Percentiles rank a stretch among this genome's conserved stretches.
Conservation (phyloP, 164 flowering plant species). For the Vitis vinifera region ASM3070453v1 NC_081810.1:5533501-5534000, state of each 20-base stretch:
- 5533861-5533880: neutral
- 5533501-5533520: slow-evolving; percentile 2
- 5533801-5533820: neutral
- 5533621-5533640: no score
- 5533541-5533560: no score
- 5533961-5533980: neutral
- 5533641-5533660: neutral
- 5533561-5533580: no score
- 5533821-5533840: neutral
- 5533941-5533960: neutral
- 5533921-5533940: neutral
- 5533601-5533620: no score
- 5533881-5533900: neutral
- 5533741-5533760: no score
- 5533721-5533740: no score
- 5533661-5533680: neutral
- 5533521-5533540: neutral
- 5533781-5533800: neutral
- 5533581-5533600: no score
- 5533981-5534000: neutral
- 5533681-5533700: no score
- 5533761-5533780: neutral
- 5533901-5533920: neutral
- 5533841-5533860: neutral
- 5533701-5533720: no score